Percentiles rank a stretch among this genome's conserved stretches.
These are phyloP conservation scores for Talaromyces sp. DNA, from an alignment of 2,329 filamentous ascomycete genomes.

Conservation along the genomic window DNA sequence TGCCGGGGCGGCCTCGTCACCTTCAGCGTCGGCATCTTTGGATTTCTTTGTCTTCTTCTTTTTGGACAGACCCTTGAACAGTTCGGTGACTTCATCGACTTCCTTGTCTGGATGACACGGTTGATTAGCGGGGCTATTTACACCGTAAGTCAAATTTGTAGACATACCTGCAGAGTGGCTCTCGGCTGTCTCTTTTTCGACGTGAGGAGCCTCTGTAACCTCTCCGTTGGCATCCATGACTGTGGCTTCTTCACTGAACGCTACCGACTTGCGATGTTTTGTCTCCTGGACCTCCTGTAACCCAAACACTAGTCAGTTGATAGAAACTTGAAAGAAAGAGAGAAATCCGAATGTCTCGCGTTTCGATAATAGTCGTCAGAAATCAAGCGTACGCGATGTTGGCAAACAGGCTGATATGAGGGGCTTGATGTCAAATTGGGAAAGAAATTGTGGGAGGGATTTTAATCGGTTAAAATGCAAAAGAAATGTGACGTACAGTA, in stretches of 20 bases:
- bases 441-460: constrained; percentile 36
- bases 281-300: constrained; percentile 42
- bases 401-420: constrained; percentile 11
- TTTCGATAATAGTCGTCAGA: neutral
- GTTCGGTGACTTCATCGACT: constrained; percentile 63
- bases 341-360: neutral
- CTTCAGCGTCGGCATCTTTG: constrained; percentile 47
- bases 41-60: constrained; percentile 66
- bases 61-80: constrained; percentile 68
- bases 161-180: constrained; percentile 69
- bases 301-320: constrained; percentile 19
- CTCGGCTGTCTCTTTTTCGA: constrained; percentile 75
- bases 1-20: constrained; percentile 49
- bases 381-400: neutral
- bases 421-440: constrained; percentile 25
- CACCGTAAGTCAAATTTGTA: neutral
- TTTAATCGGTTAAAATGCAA: constrained; percentile 34
- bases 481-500: constrained; percentile 38
- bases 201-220: constrained; percentile 67
- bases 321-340: neutral
- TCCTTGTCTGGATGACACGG: constrained; percentile 48
- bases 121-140: neutral
- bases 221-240: constrained; percentile 88
- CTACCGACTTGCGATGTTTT: constrained; percentile 86
- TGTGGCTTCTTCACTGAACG: constrained; percentile 82